phyloP scores from a whole-genome alignment of 306 rosid species.

The Acacia crassicarpa region DNA sequence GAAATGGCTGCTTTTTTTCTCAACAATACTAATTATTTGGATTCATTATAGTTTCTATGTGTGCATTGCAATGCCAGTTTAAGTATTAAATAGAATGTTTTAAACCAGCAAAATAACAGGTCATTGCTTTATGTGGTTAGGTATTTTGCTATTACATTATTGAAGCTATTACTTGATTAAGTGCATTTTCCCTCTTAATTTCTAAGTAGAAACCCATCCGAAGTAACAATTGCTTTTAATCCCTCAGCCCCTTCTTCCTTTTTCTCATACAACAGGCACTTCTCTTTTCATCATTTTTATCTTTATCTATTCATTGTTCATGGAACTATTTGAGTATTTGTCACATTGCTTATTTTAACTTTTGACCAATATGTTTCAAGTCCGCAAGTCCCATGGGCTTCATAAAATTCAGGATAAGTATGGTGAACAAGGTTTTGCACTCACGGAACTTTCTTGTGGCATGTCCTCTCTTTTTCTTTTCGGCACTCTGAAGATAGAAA shows the following conservation, averaged over 20 bases:
- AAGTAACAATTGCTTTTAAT: background rate
- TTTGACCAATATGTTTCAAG: constrained; percentile 4
- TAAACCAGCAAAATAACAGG: background rate
- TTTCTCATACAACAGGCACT: background rate
- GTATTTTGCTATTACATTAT: background rate
- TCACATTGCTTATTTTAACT: background rate
- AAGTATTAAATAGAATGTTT: background rate
- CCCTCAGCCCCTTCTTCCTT: background rate
- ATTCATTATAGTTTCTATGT: background rate
- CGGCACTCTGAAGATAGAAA: background rate
- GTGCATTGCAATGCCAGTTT: background rate
- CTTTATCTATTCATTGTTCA: background rate
- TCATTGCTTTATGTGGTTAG: background rate
- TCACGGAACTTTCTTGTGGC: background rate
- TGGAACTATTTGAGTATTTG: background rate
- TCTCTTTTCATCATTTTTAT: background rate
- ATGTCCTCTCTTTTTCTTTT: background rate
- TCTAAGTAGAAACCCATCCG: background rate
- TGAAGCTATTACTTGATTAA: background rate
- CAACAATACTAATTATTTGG: background rate
- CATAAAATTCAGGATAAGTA: background rate
- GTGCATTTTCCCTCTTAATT: background rate
- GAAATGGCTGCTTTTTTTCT: constrained; percentile 5
- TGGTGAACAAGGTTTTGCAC: background rate
- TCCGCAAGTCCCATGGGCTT: background rate